These are phyloP conservation scores for Yamadazyma dushanensis DNA, from an alignment of 1,139 yeast species.

Conservation along the genomic window DNA sequence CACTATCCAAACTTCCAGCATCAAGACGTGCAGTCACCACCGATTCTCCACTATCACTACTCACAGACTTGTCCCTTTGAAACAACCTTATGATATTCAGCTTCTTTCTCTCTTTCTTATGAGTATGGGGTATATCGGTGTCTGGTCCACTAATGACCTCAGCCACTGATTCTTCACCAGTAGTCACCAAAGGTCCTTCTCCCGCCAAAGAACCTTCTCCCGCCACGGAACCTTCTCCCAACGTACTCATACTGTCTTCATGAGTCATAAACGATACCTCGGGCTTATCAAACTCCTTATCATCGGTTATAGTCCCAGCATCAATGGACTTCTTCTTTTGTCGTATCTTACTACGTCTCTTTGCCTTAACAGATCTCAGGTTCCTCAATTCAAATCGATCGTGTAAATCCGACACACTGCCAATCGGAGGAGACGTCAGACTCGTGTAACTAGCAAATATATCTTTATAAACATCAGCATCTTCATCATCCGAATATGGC, in stretches of 20 bases:
- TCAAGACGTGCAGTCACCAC: conserved; percentile 14
- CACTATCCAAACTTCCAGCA: conserved; percentile 11
- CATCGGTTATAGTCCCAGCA: neutral
- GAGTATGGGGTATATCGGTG: too few species aligned
- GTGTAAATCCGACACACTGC: neutral
- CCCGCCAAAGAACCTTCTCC: neutral
- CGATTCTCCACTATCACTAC: conserved; percentile 17
- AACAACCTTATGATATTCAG: conserved; percentile 13
- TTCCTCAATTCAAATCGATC: neutral
- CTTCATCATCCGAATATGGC: conserved; percentile 17
- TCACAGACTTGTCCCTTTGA: conserved; percentile 13
- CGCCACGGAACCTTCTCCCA: conserved; percentile 5
- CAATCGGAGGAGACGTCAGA: conserved; percentile 40
- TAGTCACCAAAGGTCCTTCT: neutral
- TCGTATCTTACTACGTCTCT: conserved; percentile 12
- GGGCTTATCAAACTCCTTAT: neutral
- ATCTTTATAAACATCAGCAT: conserved; percentile 12
- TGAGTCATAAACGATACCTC: neutral
- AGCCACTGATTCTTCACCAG: too few species aligned
- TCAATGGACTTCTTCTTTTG: conserved; percentile 5
- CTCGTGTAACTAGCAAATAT: conserved; percentile 13
- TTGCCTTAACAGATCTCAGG: conserved; percentile 3
- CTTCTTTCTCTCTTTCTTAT: conserved; percentile 10
- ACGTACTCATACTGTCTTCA: conserved; percentile 2
- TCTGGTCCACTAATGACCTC: too few species aligned